Evolutionary conservation across 106 monocot genomes (phyloP), one percentile per base, ranked within the genome.

Genomic region (Apostasia ramifera): DNA sequence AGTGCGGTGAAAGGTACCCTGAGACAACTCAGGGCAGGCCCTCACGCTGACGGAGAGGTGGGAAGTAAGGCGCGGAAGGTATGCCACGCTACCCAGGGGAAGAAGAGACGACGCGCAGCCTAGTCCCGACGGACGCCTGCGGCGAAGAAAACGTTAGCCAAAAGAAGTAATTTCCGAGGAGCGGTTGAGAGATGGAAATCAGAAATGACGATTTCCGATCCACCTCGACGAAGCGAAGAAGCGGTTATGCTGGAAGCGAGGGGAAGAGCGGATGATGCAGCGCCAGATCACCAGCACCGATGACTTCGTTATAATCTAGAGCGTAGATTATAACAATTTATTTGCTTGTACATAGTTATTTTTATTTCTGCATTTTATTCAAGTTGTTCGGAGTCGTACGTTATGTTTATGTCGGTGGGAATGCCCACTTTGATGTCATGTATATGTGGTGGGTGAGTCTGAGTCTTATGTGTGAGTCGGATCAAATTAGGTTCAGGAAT

Each of bases 11-110:
- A 80, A 89, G 79, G 84, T 86, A 93, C 93, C 93, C 80, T 89
- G 89, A 72, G 84, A 94, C 47, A 88, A 81, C 85, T 91, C 94
- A 69, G 85, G 88, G 81, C 85, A 94, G 39, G 94, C 91, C 58
- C 91, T 81, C 54, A 75, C 88, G 71, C 79, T 81, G 71, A 71
- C 79, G 2, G 85, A 85, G 43, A 91, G 67, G 72, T 94, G 88
- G 13, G 85, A 83, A 39, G 88, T 91, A 39, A 94, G 85, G 14
- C 88, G 74, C 12, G 85, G 55, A 39, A 59, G 61, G 38, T 74
- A 73, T 44, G 79, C 80, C 66, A 69, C 81, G 71, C 76, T 78
- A 69, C 89, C 81, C 66, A 91, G 58, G 38, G 91, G 91, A 1
- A 91, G 76, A 42, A 94, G 78, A n/a, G 81, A 81, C 42, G 80